phyloP scores from a whole-genome alignment of 1,139 yeast genomes.

The Debaryomyces nepalensis region DNA sequence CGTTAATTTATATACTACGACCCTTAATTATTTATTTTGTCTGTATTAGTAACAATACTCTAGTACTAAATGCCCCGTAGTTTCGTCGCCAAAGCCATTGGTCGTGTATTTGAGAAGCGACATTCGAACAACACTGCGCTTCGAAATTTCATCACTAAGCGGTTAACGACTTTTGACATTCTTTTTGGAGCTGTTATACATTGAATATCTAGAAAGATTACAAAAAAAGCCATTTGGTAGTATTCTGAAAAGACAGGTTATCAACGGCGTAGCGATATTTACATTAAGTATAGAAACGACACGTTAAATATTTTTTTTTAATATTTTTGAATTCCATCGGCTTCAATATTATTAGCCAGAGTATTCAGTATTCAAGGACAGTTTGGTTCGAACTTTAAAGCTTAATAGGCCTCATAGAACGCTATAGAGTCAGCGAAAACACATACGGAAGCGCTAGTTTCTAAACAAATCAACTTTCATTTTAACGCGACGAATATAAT shows the following conservation, averaged over 20 bases:
- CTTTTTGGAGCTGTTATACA: neutral
- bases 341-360: neutral
- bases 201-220: neutral
- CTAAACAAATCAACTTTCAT: neutral
- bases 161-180: conserved; percentile 1
- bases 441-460: neutral
- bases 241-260: neutral
- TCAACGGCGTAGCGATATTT: neutral
- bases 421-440: neutral
- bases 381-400: neutral
- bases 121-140: neutral
- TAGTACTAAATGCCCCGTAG: no score
- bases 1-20: no score
- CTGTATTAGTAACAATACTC: conserved; percentile 1
- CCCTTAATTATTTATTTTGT: conserved; percentile 2
- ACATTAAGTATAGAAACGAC: neutral
- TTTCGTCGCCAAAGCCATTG: neutral
- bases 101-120: conserved; percentile 5
- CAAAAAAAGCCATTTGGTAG: neutral
- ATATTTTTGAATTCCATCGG: neutral
- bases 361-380: conserved; percentile 2
- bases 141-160: conserved; percentile 6
- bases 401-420: neutral
- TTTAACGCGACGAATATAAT: neutral
- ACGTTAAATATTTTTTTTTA: conserved; percentile 1